Evolutionary conservation across 306 rosid genomes (phyloP).

Genomic region (Vigna radiata): DNA sequence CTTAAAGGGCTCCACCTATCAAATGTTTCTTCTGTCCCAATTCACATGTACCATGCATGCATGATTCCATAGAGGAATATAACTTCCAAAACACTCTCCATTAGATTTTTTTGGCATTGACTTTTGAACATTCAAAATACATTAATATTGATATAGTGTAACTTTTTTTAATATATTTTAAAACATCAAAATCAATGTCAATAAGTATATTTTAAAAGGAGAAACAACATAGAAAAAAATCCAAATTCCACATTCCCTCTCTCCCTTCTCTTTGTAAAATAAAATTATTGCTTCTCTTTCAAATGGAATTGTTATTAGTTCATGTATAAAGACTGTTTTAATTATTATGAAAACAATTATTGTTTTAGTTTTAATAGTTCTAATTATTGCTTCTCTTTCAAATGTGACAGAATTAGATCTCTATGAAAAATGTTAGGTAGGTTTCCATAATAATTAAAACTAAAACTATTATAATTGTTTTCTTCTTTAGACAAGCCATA

Average conservation of each 20-base stretch:
- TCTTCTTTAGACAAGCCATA: constrained; percentile 23
- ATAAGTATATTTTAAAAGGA: too few species aligned
- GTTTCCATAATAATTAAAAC: constrained; percentile 41
- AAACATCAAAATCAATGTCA: too few species aligned
- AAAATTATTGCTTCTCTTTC: constrained; percentile 41
- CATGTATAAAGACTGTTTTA: constrained; percentile 33
- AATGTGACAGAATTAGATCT: constrained; percentile 36
- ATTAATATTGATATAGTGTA: too few species aligned
- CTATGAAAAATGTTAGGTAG: constrained; percentile 35
- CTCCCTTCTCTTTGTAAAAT: constrained; percentile 16
- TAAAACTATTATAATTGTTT: constrained; percentile 24
- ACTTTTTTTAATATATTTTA: too few species aligned
- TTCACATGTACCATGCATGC: constrained; percentile 24
- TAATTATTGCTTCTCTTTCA: too few species aligned
- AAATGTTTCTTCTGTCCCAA: constrained; percentile 45
- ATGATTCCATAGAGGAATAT: constrained; percentile 6
- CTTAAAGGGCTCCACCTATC: constrained; percentile 26
- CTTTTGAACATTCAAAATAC: too few species aligned
- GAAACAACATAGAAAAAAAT: too few species aligned
- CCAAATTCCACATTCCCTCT: background rate
- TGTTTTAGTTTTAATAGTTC: too few species aligned
- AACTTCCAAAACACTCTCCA: constrained; percentile 31
- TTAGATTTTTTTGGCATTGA: too few species aligned
- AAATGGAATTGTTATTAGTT: constrained; percentile 15
- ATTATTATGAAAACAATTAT: too few species aligned